phyloP scores from a whole-genome alignment of 768 basidiomycete species.

The Russula compacta region DNA sequence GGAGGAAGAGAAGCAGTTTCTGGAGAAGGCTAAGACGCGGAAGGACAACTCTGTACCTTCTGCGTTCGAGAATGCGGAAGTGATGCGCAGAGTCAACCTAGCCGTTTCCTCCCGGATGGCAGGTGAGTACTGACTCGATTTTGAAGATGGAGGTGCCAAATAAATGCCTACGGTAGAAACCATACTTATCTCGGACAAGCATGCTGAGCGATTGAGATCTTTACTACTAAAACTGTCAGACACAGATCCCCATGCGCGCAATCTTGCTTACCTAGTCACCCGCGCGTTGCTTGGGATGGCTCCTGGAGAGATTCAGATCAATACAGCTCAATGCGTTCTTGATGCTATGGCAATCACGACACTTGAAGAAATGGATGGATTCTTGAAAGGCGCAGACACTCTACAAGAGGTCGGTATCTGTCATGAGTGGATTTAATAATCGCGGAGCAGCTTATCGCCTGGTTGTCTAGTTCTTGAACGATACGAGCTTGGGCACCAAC shows the following conservation, averaged over 20 bases:
- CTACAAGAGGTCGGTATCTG: slow-evolving; percentile 29
- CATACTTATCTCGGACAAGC: slow-evolving; percentile 44
- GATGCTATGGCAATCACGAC: slow-evolving; percentile 37
- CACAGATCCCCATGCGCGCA: slow-evolving; percentile 40
- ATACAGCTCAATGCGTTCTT: slow-evolving; percentile 42
- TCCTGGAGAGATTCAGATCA: slow-evolving; percentile 50
- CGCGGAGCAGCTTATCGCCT: neutral
- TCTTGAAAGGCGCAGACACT: slow-evolving; percentile 25
- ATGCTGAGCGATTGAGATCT: slow-evolving; percentile 34
- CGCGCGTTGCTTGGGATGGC: slow-evolving; percentile 49
- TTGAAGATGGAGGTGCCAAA: neutral
- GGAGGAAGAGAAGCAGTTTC: slow-evolving; percentile 27
- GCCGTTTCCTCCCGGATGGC: slow-evolving; percentile 54
- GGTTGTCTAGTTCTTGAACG: slow-evolving; percentile 36
- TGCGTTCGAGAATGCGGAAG: slow-evolving; percentile 28
- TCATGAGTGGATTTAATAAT: neutral
- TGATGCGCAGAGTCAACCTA: slow-evolving; percentile 45
- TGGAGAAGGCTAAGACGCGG: slow-evolving; percentile 26
- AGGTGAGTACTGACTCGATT: slow-evolving; percentile 33
- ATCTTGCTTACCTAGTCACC: slow-evolving; percentile 53
- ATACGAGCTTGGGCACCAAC: slow-evolving; percentile 37
- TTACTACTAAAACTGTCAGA: slow-evolving; percentile 47
- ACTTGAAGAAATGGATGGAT: slow-evolving; percentile 37
- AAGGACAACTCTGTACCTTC: slow-evolving; percentile 14
- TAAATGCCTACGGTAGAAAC: slow-evolving; percentile 40